phyloP scores from a whole-genome alignment of 352 stramenopile species.

The Pythium rhizo-oryzae region DNA sequence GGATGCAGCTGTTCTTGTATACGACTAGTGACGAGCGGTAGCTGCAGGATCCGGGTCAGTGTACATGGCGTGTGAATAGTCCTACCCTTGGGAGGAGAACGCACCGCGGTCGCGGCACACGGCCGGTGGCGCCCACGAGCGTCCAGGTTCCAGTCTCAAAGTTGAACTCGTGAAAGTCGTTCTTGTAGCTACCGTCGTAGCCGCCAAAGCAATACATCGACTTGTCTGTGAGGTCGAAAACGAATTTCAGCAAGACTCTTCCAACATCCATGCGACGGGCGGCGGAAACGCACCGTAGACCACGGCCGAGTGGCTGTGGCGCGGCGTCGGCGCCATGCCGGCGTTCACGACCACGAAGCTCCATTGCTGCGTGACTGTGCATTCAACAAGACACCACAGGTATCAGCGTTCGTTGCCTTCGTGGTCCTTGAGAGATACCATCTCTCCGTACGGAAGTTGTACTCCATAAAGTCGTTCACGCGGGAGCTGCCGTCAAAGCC shows the following conservation, averaged over 20 bases:
- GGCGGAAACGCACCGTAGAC: constrained; percentile 58
- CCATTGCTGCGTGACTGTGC: constrained; percentile 78
- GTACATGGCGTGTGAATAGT: background rate
- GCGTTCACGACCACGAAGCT: constrained; percentile 69
- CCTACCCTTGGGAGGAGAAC: background rate
- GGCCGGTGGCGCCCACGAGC: constrained; percentile 72
- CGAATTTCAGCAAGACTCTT: background rate
- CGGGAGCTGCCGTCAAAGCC: constrained; percentile 93
- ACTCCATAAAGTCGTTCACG: constrained; percentile 96
- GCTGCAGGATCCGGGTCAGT: constrained; percentile 26
- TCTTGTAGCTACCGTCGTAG: constrained; percentile 95
- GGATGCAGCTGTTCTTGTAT: constrained; percentile 92
- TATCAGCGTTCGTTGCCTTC: background rate
- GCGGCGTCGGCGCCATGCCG: constrained; percentile 89
- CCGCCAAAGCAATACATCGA: constrained; percentile 93
- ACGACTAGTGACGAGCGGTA: constrained; percentile 92
- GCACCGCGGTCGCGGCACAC: constrained; percentile 69
- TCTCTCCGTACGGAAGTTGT: constrained; percentile 84
- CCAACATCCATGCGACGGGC: background rate
- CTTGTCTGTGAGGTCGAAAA: constrained; percentile 43
- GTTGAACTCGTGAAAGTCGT: constrained; percentile 98
- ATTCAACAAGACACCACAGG: background rate
- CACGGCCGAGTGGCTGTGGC: constrained; percentile 96
- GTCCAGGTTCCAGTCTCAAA: constrained; percentile 89
- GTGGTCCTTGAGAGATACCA: background rate